Base-by-base conservation (phyloP, 2,329 filamentous ascomycete species). In the Didymella arachidicola region DNA sequence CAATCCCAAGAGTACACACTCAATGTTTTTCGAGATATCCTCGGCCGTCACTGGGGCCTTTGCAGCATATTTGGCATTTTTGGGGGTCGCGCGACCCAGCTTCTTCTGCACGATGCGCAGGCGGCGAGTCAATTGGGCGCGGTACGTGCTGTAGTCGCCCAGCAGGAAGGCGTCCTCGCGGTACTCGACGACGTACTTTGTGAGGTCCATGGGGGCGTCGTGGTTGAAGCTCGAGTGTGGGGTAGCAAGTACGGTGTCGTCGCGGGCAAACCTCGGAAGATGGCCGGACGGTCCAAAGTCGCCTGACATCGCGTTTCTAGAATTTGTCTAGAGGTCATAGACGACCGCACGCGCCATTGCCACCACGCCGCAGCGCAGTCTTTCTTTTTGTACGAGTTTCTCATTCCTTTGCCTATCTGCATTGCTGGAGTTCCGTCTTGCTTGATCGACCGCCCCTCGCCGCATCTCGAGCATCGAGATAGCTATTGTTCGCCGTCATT, bases 111-210 rank as follows among this genome's bases (percentile, higher is more conserved):
- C 84, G 72, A 89, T 92, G 75, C 92, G 89, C 59, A 99, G 84
- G 72, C 91, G 89, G 74, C 92, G 91, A 64, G 89, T 87, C 49
- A 96, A 84, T 75, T 92, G 90, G 47, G 83, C 82, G 71, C 93
- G 89, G 78, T 98, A 98, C 57, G 89, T 89, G 72, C 87, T 87
- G 80, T 97, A 93, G 80, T 97, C 93, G 68, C 93, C 93, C 65
- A 95, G 88, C 29, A 96, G 86, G 50, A 97, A 88, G 36, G 92
- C 92, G 71, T 91, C 86, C 76, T 96, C 91, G 63, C 95, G 86
- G 65, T 90, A 88, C 52, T 88, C 87, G 72, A 93, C 85, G 67
- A 98, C 82, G 65, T 92, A 93, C 67, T 87, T 87, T 56, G 95
- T 98, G 78, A 98, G 92, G 65, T 97, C 92, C 94, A 98, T 97